Base-by-base conservation (phyloP, 768 basidiomycete genomes). In the Crepidotus variabilis region DNA sequence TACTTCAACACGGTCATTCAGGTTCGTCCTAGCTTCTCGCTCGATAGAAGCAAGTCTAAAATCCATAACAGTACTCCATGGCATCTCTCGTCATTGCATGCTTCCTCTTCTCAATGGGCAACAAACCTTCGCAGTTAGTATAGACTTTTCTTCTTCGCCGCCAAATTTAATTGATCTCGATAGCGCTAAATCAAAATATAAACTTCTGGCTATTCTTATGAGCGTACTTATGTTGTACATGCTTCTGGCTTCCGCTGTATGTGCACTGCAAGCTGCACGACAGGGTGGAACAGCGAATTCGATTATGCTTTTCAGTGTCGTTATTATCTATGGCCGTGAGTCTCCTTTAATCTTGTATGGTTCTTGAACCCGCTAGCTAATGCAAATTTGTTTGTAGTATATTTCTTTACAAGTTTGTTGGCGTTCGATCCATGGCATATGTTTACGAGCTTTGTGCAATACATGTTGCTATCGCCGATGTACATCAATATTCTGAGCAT, bases 371-470 rank as follows among this genome's bases (percentile, higher is more conserved):
- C 57, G 39, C 57, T 13, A 39, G n/a, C 43, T 21, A n/a, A 14
- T 21, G 5, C 34, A 23, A 52, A 13, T 46, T 24, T n/a, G 18
- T 51, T 23, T 48, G n/a, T 54, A 87, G 87, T 90, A 36, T 97
- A 91, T 70, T 75, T 88, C 5, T 74, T 88, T 34, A 82, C 90
- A 46, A 88, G 88, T 58, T 61, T 97, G 36, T 73, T 98, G 39
- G 92, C 93, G 0, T 82, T 95, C 56, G 97, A 99, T 70, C 95
- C 97, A 3, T 95, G 93, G 92, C 96, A 98, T 72, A 85, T 98
- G 76, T 49, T 97, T 60, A 98, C 95, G 8, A 94, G 91, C 63
- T 94, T 94, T 65, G 62, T 87, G 13, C 93, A 92, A 50, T 99
- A 97, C 66, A 71, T 98, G 65, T 74, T 98, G 18, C 80, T 97